Percentiles rank a stretch among this genome's conserved stretches.
phyloP scores from a whole-genome alignment of 2,329 filamentous ascomycete genomes.

The Clonostachys chloroleuca region DNA sequence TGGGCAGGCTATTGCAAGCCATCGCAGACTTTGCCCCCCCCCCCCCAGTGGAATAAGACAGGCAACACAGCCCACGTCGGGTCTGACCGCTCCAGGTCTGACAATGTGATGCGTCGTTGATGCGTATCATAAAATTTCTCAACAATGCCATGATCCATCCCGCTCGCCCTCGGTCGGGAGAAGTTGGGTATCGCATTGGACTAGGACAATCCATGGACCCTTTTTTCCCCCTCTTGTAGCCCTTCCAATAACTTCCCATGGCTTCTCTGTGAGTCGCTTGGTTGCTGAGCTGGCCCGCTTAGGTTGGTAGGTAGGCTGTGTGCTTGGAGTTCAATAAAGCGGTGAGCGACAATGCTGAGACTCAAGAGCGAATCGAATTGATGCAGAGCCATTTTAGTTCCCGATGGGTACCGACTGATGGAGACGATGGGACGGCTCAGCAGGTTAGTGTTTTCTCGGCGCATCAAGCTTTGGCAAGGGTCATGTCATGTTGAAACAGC shows the following conservation, averaged over 20 bases:
- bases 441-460: not conserved
- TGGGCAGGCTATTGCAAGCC: too few relatives aligned
- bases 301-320: not conserved
- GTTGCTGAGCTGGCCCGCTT: not conserved
- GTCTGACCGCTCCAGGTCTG: constrained; percentile 2
- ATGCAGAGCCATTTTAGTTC: constrained; percentile 1
- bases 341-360: not conserved
- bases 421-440: constrained; percentile 1
- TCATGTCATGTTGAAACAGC: not conserved
- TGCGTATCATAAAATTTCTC: too few relatives aligned
- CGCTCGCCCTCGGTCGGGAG: too few relatives aligned
- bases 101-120: too few relatives aligned
- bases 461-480: not conserved
- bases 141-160: too few relatives aligned
- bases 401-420: constrained; percentile 1
- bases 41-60: too few relatives aligned
- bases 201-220: not conserved
- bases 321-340: constrained; percentile 1
- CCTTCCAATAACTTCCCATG: too few relatives aligned
- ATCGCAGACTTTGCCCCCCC: too few relatives aligned
- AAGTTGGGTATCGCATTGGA: too few relatives aligned
- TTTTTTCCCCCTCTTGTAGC: not conserved
- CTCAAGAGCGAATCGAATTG: not conserved
- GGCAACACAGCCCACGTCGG: not conserved
- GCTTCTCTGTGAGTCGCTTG: too few relatives aligned